Base-by-base conservation (phyloP, 176 grass and related monocot genomes). In the Oryza meyeriana region DNA sequence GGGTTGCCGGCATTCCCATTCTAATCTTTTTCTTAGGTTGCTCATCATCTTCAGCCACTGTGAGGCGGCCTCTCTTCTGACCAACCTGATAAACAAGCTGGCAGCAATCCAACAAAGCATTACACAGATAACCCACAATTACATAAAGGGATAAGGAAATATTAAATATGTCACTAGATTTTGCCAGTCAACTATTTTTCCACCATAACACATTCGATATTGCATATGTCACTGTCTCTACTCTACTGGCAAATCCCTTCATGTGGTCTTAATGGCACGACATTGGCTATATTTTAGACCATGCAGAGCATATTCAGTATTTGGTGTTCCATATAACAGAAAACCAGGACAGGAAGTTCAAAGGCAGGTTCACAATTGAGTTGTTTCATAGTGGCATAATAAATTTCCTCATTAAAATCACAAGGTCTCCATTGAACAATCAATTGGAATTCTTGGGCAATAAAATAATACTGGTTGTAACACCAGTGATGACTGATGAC, bases 1-100 rank as follows among this genome's bases (percentile, higher is more conserved):
- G 95, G 50, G 90, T 93, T 17, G 95, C 92, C 2, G 92, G 92
- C 92, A 98, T 89, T 41, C 95, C 95, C 90, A 98, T 94, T 78
- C 95, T 94, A 70, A 91, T 85, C 75, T 98, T 98, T 79, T 98
- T 98, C 81, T 89, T 98, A 69, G 95, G 95, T 50, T 98, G 95
- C 33, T 92, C 94, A 78, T 98, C 92, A 79, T 94, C 88, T 86
- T 91, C 95, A 61, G 87, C 95, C 14, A 80, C 87, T 78, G 81
- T 86, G 64, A 91, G 75, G 25, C 90, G 88, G 41, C 95, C 92
- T 87, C 95, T 90, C 84, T 98, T 98, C 67, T 98, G 95, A 65
- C 95, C 95, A 55, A 98, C 92, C 75, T 94, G 92, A 82, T 91
- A 85, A 73, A 98, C 89, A 47, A 94, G 84, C 92, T 98, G 88